Percentiles rank a stretch among this genome's conserved stretches.
Conservation (phyloP, 2,329 filamentous ascomycete species). For the Aspergillus costaricaensis region DNA sequence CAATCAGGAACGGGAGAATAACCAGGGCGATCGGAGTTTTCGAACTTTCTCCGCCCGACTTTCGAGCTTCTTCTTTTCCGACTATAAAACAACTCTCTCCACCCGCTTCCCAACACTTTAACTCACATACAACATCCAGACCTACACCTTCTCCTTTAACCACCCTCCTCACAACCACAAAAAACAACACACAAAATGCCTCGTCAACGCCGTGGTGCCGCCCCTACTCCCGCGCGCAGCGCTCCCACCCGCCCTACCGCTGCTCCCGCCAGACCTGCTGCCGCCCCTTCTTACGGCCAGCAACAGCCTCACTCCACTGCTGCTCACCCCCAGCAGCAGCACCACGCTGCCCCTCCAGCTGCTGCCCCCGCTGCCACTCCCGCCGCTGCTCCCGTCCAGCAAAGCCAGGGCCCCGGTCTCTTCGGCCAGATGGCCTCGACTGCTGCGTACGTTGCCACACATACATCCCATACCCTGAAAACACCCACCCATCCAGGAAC, state of each 20-base stretch:
- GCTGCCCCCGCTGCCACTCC: conserved; percentile 25
- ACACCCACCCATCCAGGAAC: too few species aligned
- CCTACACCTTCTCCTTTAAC: conserved; percentile 15
- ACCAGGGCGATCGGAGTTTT: conserved; percentile 28
- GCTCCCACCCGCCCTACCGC: conserved; percentile 67
- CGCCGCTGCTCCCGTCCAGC: conserved; percentile 44
- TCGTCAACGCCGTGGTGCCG: conserved; percentile 72
- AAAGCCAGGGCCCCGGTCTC: conserved; percentile 72
- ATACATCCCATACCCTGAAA: neutral
- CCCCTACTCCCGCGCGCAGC: conserved; percentile 53
- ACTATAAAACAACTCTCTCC: conserved; percentile 17
- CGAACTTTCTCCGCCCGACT: conserved; percentile 23
- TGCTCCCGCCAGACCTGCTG: conserved; percentile 59
- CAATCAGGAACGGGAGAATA: conserved; percentile 16
- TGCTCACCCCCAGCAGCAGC: conserved; percentile 47
- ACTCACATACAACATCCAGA: conserved; percentile 19
- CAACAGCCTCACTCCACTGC: conserved; percentile 71
- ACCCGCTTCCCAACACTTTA: neutral
- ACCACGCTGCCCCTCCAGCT: conserved; percentile 53
- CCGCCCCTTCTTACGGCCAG: conserved; percentile 59
- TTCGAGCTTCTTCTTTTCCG: conserved; percentile 27
- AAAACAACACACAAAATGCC: conserved; percentile 59
- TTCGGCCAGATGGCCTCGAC: conserved; percentile 98
- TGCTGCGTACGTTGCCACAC: conserved; percentile 67
- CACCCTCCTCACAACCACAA: conserved; percentile 21